Evolutionary conservation across 1,139 yeast genomes (phyloP), one percentile per base, ranked within the genome.

Genomic region (Pichia sp.): DNA sequence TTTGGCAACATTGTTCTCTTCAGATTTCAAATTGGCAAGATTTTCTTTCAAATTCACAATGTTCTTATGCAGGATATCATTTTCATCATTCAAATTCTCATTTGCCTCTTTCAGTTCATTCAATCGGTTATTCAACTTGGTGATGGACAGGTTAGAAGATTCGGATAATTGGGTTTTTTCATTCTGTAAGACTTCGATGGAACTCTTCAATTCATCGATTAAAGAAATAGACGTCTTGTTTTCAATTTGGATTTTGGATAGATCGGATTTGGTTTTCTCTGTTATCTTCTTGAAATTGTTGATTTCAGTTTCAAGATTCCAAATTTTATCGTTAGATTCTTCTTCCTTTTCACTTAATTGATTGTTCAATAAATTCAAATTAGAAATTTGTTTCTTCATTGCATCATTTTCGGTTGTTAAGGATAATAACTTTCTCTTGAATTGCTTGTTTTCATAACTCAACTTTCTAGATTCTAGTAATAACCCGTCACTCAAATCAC

Each of bases 401-500:
- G 50, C 38, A 11, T 48, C 53, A 33, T 42, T 50, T 19, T 54
- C 53, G 9, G 72, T 75, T 34, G 68, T 68, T 11, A 74, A 63
- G 7, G 71, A 60, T 53, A 72, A 69, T 48, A 79, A 57, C 55
- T 71, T 69, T 22, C 65, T 51, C 54, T 77, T 71, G 48, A 76
- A 74, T 55, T 72, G 73, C 47, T 76, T 79, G 60, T 83, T 85
- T 51, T 85, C 91, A 9, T 84, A 83, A 46, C 82, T 86, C 48
- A 89, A 72, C 52, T 85, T 73, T 55, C 97, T 77, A 60, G 96
- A 88, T 67, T 90, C 95, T 24, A 77, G 71, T 27, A 90, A 72
- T 51, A 90, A 70, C 46, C 83, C 85, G 60, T 89, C 96, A 65
- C 94, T 85, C 53, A 90, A 69, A 2, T 89, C 94, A 46, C 90